These are phyloP conservation scores for Beta vulgaris DNA, from an alignment of 148 eudicot species.

Conservation along the genomic window DNA sequence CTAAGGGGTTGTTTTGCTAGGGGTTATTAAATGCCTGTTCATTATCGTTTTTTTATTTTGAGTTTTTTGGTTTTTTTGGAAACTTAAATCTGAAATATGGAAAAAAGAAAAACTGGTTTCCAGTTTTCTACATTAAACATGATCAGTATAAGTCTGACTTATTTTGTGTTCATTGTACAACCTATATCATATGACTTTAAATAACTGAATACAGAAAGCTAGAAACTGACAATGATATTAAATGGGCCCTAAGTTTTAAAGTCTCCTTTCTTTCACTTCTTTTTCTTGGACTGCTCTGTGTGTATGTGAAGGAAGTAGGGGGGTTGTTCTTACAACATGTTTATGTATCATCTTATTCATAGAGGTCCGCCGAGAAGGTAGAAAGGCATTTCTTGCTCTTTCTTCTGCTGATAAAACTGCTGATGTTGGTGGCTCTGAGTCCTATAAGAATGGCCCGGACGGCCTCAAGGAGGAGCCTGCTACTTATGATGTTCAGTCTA, in stretches of 20 bases:
- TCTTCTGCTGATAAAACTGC: constrained; percentile 41
- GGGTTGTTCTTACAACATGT: neutral
- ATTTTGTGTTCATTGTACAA: too few species aligned
- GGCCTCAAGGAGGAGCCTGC: constrained; percentile 35
- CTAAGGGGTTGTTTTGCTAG: neutral
- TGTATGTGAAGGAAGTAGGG: neutral
- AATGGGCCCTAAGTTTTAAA: too few species aligned
- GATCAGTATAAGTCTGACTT: too few species aligned
- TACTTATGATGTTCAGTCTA: constrained; percentile 34
- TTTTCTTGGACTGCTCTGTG: too few species aligned
- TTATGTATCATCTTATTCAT: neutral
- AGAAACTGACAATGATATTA: too few species aligned
- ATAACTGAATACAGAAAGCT: too few species aligned
- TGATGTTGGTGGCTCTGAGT: constrained; percentile 32
- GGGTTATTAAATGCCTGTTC: neutral
- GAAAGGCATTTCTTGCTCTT: constrained; percentile 77
- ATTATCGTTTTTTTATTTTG: neutral
- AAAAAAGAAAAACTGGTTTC: too few species aligned
- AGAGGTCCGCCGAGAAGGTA: constrained; percentile 82
- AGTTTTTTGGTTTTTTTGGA: neutral
- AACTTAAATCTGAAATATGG: too few species aligned
- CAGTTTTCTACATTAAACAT: too few species aligned
- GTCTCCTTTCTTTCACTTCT: too few species aligned
- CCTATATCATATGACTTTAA: too few species aligned
- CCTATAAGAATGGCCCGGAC: constrained; percentile 36